Conservation (phyloP, 495 filamentous ascomycete species). For the Corynascus novoguineensis region DNA sequence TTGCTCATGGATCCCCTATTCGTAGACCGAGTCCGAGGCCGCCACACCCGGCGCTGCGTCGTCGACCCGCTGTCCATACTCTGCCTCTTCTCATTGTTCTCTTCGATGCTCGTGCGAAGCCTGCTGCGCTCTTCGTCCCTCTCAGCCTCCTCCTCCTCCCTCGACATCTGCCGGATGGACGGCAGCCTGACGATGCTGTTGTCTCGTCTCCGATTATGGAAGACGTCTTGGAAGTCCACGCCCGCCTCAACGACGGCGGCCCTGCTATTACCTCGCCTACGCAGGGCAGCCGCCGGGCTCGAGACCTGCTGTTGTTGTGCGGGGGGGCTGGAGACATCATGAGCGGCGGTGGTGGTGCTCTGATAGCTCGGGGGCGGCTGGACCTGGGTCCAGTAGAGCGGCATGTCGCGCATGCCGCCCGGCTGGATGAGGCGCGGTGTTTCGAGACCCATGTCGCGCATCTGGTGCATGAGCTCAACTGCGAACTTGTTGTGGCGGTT, state of each 20-base stretch:
- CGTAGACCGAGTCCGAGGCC: constrained; percentile 13
- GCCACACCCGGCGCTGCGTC: constrained; percentile 7
- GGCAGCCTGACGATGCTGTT: constrained; percentile 15
- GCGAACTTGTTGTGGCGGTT: constrained; percentile 93
- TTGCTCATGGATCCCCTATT: constrained; percentile 10
- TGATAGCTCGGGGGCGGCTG: constrained; percentile 29
- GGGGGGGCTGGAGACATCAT: not conserved
- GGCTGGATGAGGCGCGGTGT: constrained; percentile 73
- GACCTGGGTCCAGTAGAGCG: constrained; percentile 43
- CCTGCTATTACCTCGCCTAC: constrained; percentile 20
- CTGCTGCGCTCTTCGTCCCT: constrained; percentile 16
- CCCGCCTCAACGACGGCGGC: constrained; percentile 27
- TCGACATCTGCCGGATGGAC: constrained; percentile 22
- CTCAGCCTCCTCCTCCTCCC: constrained; percentile 18
- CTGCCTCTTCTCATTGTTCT: constrained; percentile 33
- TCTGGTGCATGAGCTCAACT: constrained; percentile 81
- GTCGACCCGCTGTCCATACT: constrained; percentile 18
- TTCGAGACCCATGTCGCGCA: constrained; percentile 81
- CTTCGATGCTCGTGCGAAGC: constrained; percentile 1
- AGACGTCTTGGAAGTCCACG: constrained; percentile 34
- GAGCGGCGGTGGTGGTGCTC: not conserved
- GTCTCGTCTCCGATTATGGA: constrained; percentile 23
- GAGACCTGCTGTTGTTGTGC: too few species aligned
- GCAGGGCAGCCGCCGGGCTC: not conserved
- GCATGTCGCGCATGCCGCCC: constrained; percentile 49